phyloP scores from a whole-genome alignment of 2,329 filamentous ascomycete genomes.

The Spiromastix sp. region DNA sequence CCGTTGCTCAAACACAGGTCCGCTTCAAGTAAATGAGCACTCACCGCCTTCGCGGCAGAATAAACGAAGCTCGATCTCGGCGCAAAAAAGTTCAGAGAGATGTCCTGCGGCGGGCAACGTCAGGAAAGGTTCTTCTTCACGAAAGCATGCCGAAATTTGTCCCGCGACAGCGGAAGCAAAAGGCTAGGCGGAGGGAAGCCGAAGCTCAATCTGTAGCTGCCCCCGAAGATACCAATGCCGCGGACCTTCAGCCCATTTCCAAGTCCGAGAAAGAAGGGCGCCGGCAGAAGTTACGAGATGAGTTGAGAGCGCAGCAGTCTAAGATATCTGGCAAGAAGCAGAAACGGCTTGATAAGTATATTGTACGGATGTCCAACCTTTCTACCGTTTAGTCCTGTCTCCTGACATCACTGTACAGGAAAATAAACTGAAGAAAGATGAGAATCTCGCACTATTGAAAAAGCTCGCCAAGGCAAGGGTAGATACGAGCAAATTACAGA shows the following conservation, averaged over 20 bases:
- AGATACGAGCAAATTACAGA: conserved; percentile 72
- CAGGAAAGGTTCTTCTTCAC: too few species aligned
- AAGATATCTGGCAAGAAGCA: conserved; percentile 55
- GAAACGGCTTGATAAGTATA: conserved; percentile 59
- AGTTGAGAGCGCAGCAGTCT: conserved; percentile 43
- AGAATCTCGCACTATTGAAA: conserved; percentile 72
- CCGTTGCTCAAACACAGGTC: too few species aligned
- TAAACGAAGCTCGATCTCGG: too few species aligned
- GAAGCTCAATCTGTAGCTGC: conserved; percentile 9
- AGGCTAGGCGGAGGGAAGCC: conserved; percentile 27
- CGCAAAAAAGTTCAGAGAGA: too few species aligned
- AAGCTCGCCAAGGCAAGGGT: conserved; percentile 70
- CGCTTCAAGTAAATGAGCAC: too few species aligned
- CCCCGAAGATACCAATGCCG: conserved; percentile 37
- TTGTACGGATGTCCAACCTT: conserved; percentile 33
- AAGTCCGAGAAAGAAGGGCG: conserved; percentile 45
- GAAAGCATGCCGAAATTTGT: conserved; percentile 39
- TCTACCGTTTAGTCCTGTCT: neutral
- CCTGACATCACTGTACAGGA: conserved; percentile 40
- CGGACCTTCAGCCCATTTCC: conserved; percentile 33
- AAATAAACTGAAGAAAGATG: conserved; percentile 87
- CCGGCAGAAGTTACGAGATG: conserved; percentile 42
- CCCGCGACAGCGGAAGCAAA: conserved; percentile 50
- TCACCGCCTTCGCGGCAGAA: conserved; percentile 14
- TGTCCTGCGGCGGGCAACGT: too few species aligned